Evolutionary conservation across 2,329 filamentous ascomycete genomes (phyloP).

Genomic region (Juglanconis juglandina): DNA sequence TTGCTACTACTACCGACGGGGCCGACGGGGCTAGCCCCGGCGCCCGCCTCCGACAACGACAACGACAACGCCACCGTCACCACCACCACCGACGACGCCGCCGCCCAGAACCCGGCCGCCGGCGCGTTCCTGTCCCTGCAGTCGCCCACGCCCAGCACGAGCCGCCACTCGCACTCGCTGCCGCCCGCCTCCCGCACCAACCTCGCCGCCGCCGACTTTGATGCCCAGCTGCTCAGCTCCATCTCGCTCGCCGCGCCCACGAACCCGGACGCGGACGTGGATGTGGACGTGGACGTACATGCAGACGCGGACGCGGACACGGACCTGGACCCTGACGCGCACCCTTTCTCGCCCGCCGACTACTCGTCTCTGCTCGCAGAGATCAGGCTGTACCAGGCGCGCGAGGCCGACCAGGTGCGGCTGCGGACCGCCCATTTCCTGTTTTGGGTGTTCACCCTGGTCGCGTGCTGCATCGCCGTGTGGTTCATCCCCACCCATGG

Average conservation of each 20-base stretch:
- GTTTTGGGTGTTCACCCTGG: conserved; percentile 60
- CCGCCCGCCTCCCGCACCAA: not conserved
- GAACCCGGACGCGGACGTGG: not conserved
- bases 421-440: conserved; percentile 74
- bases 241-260: conserved; percentile 21
- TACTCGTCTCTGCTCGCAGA: conserved; percentile 69
- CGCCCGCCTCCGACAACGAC: conserved; percentile 17
- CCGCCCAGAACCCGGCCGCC: conserved; percentile 25
- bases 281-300: no score
- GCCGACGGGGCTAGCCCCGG: no score
- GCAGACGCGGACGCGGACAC: no score
- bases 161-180: conserved; percentile 14
- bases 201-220: conserved; percentile 1
- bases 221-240: conserved; percentile 22
- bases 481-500: conserved; percentile 70
- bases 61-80: conserved; percentile 10
- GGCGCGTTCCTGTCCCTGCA: conserved; percentile 35
- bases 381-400: conserved; percentile 62
- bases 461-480: conserved; percentile 74
- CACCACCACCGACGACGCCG: conserved; percentile 24
- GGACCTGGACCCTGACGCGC: conserved; percentile 11
- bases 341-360: conserved; percentile 20
- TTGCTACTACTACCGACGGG: conserved; percentile 17
- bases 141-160: conserved; percentile 29
- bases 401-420: conserved; percentile 69